Base-by-base conservation (phyloP, 2,329 filamentous ascomycete genomes). In the Calycina marina region DNA sequence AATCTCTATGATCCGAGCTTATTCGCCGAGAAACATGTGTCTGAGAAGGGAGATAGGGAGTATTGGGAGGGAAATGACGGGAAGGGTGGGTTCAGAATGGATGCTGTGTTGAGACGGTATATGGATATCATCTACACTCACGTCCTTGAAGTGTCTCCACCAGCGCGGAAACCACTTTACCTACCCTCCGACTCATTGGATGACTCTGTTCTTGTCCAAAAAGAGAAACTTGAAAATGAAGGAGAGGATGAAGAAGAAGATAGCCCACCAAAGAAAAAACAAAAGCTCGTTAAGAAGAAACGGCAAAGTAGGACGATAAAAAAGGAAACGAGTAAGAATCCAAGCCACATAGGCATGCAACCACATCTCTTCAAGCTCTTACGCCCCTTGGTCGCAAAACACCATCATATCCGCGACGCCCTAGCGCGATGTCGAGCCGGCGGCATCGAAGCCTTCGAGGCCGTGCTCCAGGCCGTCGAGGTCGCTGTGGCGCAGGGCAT, bases 281-380 rank as follows among this genome's bases (percentile, higher is more conserved):
- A 60, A 33, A 55, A 55, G 27, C n/a, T n/a, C n/a, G n/a, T n/a
- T n/a, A n/a, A n/a, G n/a, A n/a, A n/a, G n/a, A n/a, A n/a, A n/a
- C 58, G 57, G 33, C 61, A 48, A 12, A n/a, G n/a, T n/a, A n/a
- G n/a, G n/a, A n/a, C n/a, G n/a, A n/a, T n/a, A n/a, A 45, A 53
- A 38, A 50, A 40, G 6, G 55, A 58, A 25, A 57, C 41, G 30
- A 37, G 43, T 4, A 53, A 38, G 54, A 59, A 42, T 47, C 70
- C 60, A 3, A 96, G 90, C 53, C 62, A 93, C 29, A 65, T 69
- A 8, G 75, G 75, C 18, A 82, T 94, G 66, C 86, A 96, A 55
- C 74, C 84, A 1, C 90, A 98, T 55, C 69, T 94, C 26, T 98
- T 98, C 63, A 81, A 93, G 53, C 69, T 98, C 15, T 68, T 96